Percentiles rank a stretch among this genome's conserved stretches.
phyloP scores from a whole-genome alignment of 78 protist species.

The Dictyostelium purpureum region DNA sequence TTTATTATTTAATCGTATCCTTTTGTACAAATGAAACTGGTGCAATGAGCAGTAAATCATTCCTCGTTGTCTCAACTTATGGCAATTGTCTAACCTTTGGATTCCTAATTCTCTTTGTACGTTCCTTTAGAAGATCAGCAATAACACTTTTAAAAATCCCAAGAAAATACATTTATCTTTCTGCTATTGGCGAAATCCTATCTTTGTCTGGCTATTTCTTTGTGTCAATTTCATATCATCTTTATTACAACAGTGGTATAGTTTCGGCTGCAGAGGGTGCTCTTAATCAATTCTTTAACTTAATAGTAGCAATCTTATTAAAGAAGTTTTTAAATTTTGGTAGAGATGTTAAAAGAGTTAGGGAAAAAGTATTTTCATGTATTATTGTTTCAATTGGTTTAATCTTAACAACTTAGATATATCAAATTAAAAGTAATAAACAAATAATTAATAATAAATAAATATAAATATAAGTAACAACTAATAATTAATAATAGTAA shows the following conservation, averaged over 20 bases:
- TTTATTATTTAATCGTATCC: slow-evolving; percentile 45
- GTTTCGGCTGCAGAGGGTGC: slow-evolving; percentile 68
- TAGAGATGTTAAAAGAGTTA: slow-evolving; percentile 59
- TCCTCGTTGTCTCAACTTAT: slow-evolving; percentile 42
- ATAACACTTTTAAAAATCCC: neutral
- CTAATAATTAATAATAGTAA: neutral
- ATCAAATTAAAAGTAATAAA: neutral
- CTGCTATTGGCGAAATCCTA: slow-evolving; percentile 21
- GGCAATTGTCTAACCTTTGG: slow-evolving; percentile 36
- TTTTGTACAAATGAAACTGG: slow-evolving; percentile 64
- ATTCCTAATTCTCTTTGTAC: neutral
- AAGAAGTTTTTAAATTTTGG: slow-evolving; percentile 52
- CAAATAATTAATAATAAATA: neutral
- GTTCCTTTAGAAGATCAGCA: neutral
- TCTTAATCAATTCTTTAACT: slow-evolving; percentile 51
- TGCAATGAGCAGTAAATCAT: slow-evolving; percentile 21
- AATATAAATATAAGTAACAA: neutral
- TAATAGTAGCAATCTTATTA: slow-evolving; percentile 26
- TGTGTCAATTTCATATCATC: slow-evolving; percentile 62
- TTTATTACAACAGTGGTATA: slow-evolving; percentile 63
- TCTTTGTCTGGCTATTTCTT: slow-evolving; percentile 51
- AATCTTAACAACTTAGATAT: slow-evolving; percentile 24
- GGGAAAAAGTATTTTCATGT: slow-evolving; percentile 51
- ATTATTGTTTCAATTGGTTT: slow-evolving; percentile 42
- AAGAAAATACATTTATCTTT: slow-evolving; percentile 10